Evolutionary conservation across 495 filamentous ascomycete genomes (phyloP).

Genomic region (Chaetomium tenue): DNA sequence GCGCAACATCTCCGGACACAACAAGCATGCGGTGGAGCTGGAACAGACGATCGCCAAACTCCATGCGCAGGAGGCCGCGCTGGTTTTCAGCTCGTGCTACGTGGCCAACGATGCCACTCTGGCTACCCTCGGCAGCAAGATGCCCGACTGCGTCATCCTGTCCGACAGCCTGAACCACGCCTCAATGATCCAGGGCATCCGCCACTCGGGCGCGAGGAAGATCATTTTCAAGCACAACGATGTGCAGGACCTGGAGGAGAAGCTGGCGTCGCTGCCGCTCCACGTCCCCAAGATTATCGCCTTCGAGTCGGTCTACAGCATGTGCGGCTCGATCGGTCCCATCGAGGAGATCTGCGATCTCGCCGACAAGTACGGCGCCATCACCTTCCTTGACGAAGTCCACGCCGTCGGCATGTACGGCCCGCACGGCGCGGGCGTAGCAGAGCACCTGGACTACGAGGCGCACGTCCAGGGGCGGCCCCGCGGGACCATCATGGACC

Average conservation of each 20-base stretch:
- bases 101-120: conserved; percentile 98
- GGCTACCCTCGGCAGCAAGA: conserved; percentile 90
- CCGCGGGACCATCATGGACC: conserved; percentile 86
- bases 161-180: conserved; percentile 96
- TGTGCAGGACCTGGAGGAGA: conserved; percentile 79
- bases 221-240: conserved; percentile 99
- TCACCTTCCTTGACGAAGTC: conserved; percentile 97
- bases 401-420: conserved; percentile 99
- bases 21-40: conserved; percentile 84
- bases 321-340: conserved; percentile 96
- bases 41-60: conserved; percentile 84
- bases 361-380: conserved; percentile 93
- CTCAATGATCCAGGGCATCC: conserved; percentile 99
- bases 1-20: conserved; percentile 96
- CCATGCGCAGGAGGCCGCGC: conserved; percentile 82
- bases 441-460: conserved; percentile 94
- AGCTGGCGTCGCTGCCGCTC: conserved; percentile 80
- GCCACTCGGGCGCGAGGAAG: conserved; percentile 93
- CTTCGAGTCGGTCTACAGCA: conserved; percentile 97
- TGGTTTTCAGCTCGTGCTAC: conserved; percentile 96
- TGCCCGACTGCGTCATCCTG: conserved; percentile 93
- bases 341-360: conserved; percentile 95
- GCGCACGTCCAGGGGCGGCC: conserved; percentile 65
- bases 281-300: conserved; percentile 95
- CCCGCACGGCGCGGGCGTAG: conserved; percentile 91